Evolutionary conservation across 805 yeast species (phyloP).

Genomic region (Middelhovenomyces tepae): DNA sequence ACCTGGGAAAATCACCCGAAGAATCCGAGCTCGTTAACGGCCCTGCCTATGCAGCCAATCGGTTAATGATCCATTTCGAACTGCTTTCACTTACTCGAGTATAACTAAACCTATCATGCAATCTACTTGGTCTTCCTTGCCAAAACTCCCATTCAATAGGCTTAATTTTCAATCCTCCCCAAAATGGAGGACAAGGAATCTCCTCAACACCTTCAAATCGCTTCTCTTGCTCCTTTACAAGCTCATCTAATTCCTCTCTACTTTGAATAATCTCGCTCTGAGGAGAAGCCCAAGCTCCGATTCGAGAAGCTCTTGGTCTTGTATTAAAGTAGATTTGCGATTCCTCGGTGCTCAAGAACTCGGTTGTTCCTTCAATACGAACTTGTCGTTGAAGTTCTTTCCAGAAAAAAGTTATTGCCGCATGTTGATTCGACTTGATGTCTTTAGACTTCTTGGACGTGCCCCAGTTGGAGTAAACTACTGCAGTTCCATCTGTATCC

Average conservation of each 20-base stretch:
- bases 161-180: conserved; percentile 90
- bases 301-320: conserved; percentile 85
- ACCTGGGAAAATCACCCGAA: too few species aligned
- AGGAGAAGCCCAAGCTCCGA: conserved; percentile 97
- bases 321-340: conserved; percentile 72
- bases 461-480: conserved; percentile 87
- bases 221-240: conserved; percentile 39
- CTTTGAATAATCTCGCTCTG: conserved; percentile 56
- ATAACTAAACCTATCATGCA: conserved; percentile 82
- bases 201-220: conserved; percentile 54
- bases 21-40: not conserved
- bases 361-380: conserved; percentile 80
- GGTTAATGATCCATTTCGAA: conserved; percentile 50
- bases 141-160: conserved; percentile 93
- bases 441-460: conserved; percentile 75
- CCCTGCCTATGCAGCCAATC: conserved; percentile 56
- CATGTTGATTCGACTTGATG: conserved; percentile 61
- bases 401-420: conserved; percentile 88
- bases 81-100: conserved; percentile 42
- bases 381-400: conserved; percentile 84
- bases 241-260: conserved; percentile 55
- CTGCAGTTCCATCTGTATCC: conserved; percentile 67
- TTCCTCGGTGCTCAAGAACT: conserved; percentile 62
- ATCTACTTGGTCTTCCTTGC: conserved; percentile 88
- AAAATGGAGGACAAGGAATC: conserved; percentile 83